Evolutionary conservation across 352 stramenopile genomes (phyloP), one percentile per base, ranked within the genome.

Genomic region (Globisporangium paddicum): DNA sequence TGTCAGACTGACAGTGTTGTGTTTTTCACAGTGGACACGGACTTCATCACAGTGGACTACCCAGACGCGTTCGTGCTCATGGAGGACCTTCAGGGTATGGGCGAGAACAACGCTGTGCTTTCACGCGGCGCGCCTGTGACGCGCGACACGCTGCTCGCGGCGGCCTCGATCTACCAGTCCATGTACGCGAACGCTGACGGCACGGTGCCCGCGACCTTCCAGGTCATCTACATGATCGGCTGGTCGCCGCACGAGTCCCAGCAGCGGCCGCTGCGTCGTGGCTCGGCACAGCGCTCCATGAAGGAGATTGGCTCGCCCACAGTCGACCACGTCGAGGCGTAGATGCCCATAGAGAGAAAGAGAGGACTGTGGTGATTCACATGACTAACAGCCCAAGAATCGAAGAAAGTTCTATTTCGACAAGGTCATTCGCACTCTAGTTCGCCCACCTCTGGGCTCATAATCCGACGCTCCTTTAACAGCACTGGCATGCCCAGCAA

Each of bases 171-270:
- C 55, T 99, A 99, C 68, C 87, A 98, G 71, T 77, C 90, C 45
- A 93, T 97, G 77, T 97, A 95, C 63, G 90, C 79, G 19, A 81
- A 95, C 46, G 62, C 81, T 30, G 86, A 97, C 58, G 90, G 87
- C 8, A 83, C 82, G 2, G 82, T 99, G 14, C 84, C 93, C n/a
- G 96, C 95, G 11, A 98, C 95, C 0, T 98, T 98, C 59, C 93
- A 99, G 72, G 76, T 95, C 30, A 97, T 99, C 38, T 99, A 98
- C 79, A 96, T 98, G 60, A 99, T 99, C 72, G 97, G 96, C 44
- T 99, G 96, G 96, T 96, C 93, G 41, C 95, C 96, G 11, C 88
- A 99, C 73, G 79, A 88, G 23, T 98, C 89, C 32, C 96, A 99
- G 73, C 96, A 91, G 61, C 80, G 97, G 66, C 96, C 97, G 0